Conservation (phyloP, 441 rosid genomes). For the Croton laevigatus region DNA sequence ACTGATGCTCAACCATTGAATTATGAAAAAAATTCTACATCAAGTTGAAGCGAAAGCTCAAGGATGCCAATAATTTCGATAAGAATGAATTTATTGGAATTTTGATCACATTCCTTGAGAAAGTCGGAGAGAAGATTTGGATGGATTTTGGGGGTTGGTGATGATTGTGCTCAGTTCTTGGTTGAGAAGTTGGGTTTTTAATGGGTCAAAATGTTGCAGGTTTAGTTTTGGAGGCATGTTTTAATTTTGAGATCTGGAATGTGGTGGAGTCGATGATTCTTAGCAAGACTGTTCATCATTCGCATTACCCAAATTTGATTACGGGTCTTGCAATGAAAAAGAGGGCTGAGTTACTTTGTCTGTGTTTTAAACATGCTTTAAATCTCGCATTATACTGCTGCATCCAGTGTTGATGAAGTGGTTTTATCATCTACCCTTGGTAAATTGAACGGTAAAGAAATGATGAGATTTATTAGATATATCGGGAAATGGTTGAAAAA, state of each 20-base stretch:
- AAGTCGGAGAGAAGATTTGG: constrained; percentile 40
- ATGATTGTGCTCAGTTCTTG: constrained; percentile 29
- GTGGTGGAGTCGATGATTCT: constrained; percentile 54
- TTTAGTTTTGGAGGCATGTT: constrained; percentile 67
- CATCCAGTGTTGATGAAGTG: constrained; percentile 57
- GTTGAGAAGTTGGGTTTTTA: constrained; percentile 44
- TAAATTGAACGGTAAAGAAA: constrained; percentile 67
- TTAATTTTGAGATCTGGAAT: constrained; percentile 64
- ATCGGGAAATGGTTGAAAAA: constrained; percentile 84
- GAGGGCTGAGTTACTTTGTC: constrained; percentile 65
- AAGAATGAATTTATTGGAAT: constrained; percentile 44
- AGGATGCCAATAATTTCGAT: constrained; percentile 47
- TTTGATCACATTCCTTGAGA: constrained; percentile 55
- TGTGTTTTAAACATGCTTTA: constrained; percentile 51
- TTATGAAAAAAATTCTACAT: constrained; percentile 42
- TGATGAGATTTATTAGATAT: constrained; percentile 54
- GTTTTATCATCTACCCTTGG: constrained; percentile 56
- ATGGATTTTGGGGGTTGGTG: constrained; percentile 28
- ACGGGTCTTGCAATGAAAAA: constrained; percentile 48
- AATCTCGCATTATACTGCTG: constrained; percentile 76
- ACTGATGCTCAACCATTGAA: constrained; percentile 46
- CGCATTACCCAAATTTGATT: constrained; percentile 48
- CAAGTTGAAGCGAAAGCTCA: constrained; percentile 55
- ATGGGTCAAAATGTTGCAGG: constrained; percentile 54
- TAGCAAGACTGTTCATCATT: constrained; percentile 42